Percentiles rank a stretch among this genome's conserved stretches.
Conservation (phyloP, 495 filamentous ascomycete species). For the Glutinoglossum americanum region DNA sequence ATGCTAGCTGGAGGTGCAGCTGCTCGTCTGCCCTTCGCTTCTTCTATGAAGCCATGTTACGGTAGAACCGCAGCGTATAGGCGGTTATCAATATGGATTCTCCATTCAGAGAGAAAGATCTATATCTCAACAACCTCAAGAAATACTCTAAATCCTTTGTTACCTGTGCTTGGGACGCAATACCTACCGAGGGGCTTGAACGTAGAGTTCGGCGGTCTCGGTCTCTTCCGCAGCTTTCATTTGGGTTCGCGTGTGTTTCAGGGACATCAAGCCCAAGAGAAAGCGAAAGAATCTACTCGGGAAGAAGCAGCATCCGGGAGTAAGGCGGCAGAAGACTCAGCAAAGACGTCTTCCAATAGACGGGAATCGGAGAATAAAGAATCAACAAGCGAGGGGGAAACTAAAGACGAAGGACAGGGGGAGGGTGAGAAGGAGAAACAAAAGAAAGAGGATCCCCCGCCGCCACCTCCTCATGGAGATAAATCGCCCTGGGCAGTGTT, state of each 20-base stretch:
- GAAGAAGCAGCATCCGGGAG: background rate
- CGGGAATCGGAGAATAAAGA: constrained; percentile 15
- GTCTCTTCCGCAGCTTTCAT: constrained; percentile 19
- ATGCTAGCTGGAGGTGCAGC: background rate
- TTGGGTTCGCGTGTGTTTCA: constrained; percentile 18
- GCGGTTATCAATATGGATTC: constrained; percentile 25
- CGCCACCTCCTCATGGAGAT: constrained; percentile 86
- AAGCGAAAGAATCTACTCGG: constrained; percentile 11
- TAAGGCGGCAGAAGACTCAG: constrained; percentile 17
- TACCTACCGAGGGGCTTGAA: background rate
- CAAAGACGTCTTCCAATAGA: constrained; percentile 14
- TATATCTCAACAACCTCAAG: constrained; percentile 2
- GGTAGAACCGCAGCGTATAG: constrained; percentile 34
- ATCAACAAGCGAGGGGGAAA: background rate
- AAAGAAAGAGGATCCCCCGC: constrained; percentile 49
- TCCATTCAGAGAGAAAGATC: constrained; percentile 5
- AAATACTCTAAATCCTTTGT: background rate
- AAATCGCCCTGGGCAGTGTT: constrained; percentile 98
- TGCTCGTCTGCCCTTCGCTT: background rate
- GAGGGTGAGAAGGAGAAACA: constrained; percentile 32
- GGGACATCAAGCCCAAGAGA: constrained; percentile 23
- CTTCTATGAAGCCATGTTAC: constrained; percentile 14
- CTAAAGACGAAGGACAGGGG: constrained; percentile 10
- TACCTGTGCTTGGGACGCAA: background rate
- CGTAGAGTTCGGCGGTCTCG: background rate